These are phyloP conservation scores for Tolypocladium paradoxum DNA, from an alignment of 2,329 filamentous ascomycete species.

Conservation along the genomic window DNA sequence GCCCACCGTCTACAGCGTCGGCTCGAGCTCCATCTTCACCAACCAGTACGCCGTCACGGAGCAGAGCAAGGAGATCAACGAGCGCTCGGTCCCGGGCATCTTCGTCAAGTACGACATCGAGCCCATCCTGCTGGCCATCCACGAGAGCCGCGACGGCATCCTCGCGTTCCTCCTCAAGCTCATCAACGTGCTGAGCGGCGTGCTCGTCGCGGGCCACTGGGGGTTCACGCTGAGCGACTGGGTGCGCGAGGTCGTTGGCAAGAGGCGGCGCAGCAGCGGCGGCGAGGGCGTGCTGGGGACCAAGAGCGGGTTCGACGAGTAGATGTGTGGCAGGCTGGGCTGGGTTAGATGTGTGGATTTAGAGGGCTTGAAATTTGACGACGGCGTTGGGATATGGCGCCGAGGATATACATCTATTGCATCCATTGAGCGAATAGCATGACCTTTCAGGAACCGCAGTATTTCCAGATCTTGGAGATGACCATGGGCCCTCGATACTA, in stretches of 20 bases:
- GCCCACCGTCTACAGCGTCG: constrained; percentile 79
- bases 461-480: not conserved
- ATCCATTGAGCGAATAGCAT: not conserved
- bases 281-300: constrained; percentile 40
- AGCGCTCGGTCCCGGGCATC: constrained; percentile 69
- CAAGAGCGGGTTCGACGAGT: constrained; percentile 26
- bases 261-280: constrained; percentile 31
- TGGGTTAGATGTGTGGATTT: not conserved
- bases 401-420: not conserved
- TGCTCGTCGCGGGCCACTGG: constrained; percentile 91
- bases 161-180: constrained; percentile 68
- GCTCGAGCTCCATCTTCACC: constrained; percentile 62
- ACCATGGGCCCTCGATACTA: not conserved
- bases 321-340: not conserved
- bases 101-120: constrained; percentile 99
- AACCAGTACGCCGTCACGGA: constrained; percentile 98
- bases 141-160: constrained; percentile 68
- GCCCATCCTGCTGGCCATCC: constrained; percentile 78
- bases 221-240: constrained; percentile 77
- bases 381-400: not conserved
- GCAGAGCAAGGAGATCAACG: constrained; percentile 61
- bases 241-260: constrained; percentile 45
- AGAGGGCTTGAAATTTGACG: not conserved
- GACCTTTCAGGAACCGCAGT: not conserved
- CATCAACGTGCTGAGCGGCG: constrained; percentile 83